Evolutionary conservation across 1,284 basidiomycete species (phyloP), one percentile per base, ranked within the genome.

Genomic region (Trichosporon coremiiforme): DNA sequence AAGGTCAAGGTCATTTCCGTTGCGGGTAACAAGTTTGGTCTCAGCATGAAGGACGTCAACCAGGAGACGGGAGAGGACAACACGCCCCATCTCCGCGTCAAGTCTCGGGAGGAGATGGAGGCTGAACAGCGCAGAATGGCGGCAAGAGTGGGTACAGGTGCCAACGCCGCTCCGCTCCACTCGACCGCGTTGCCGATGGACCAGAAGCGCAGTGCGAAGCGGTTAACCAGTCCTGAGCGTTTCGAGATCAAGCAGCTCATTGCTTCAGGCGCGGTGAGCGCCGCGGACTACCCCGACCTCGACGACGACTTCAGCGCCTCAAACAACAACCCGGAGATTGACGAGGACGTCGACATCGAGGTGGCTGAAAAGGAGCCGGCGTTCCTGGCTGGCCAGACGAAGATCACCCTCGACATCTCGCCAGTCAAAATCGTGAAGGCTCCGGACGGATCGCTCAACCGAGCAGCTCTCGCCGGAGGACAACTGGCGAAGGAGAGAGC

Each of bases 221-320:
- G 97, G 17, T 85, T 99, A 68, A 96, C 96, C 0, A 95, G 93
- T 31, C 97, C 97, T 0, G 97, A 99, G 83, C 89, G 97, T 25
- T 99, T 96, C 94, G 97, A 99, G 85, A 93, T 99, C 83, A 98
- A 98, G 82, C 97, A 99, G 82, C 89, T 99, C 70, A 98, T 99
- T 72, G 94, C 97, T 0, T 97, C 94, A 53, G 97, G 97, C 64
- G 92, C 90, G 4, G 89, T 98, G 62, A 90, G 91, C 76, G 91
- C 95, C 8, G 91, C 93, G 13, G 97, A 99, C 64, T 98, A 98
- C 79, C 96, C 96, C 2, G 95, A 99, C 71, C 86, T 99, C 35
- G 92, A 98, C 75, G 95, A 98, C 76, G 94, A 97, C 77, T 90
- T 93, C 78, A 87, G 85, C 71, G 90, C 91, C 75, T 89, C 91